phyloP scores from a whole-genome alignment of 2,329 filamentous ascomycete species.

The Juglanconis oblonga region DNA sequence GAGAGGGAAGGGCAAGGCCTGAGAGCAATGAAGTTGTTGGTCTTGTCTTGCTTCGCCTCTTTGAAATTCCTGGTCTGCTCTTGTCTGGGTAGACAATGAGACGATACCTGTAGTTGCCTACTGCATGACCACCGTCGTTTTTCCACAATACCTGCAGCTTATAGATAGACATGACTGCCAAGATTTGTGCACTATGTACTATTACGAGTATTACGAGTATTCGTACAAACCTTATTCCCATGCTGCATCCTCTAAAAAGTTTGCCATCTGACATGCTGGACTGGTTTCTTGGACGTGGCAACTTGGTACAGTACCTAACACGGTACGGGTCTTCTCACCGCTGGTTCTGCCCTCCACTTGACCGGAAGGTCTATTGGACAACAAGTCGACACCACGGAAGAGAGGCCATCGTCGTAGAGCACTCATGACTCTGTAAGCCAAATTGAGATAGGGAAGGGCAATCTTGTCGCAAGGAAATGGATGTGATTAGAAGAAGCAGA shows the following conservation, averaged over 20 bases:
- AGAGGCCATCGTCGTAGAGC: not conserved
- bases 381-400: not conserved
- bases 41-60: not conserved
- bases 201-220: no score
- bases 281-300: not conserved
- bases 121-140: not conserved
- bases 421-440: no score
- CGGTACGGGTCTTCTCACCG: not conserved
- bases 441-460: no score
- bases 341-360: not conserved
- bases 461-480: no score
- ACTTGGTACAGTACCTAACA: not conserved
- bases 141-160: slow-evolving; percentile 2
- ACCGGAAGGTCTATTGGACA: not conserved
- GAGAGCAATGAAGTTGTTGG: not conserved
- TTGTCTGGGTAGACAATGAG: not conserved
- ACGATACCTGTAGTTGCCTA: not conserved
- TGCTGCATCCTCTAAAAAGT: no score
- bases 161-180: not conserved
- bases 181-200: not conserved
- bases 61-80: not conserved
- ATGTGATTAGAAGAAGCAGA: no score
- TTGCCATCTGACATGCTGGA: not conserved
- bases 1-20: not conserved
- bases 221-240: no score